phyloP scores from a whole-genome alignment of 2,329 filamentous ascomycete species.

The Penicillium sp. region DNA sequence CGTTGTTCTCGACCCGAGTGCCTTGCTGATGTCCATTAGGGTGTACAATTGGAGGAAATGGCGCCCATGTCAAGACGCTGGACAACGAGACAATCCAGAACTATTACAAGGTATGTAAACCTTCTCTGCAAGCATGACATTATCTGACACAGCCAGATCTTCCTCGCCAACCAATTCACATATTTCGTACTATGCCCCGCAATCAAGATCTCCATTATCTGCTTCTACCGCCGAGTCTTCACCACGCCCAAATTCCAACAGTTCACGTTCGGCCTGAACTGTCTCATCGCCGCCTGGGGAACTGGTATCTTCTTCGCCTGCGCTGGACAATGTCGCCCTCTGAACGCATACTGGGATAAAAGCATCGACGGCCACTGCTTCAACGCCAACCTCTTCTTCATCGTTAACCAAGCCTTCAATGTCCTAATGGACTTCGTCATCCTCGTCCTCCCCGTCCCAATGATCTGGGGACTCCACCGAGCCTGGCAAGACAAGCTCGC shows the following conservation, averaged over 20 bases:
- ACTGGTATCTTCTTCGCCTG: constrained; percentile 33
- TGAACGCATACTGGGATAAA: constrained; percentile 33
- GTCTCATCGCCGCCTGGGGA: constrained; percentile 31
- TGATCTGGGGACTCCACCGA: constrained; percentile 37
- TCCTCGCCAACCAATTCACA: constrained; percentile 37
- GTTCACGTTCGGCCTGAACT: constrained; percentile 27
- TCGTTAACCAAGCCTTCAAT: constrained; percentile 37
- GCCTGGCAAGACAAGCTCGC: constrained; percentile 38
- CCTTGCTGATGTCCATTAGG: constrained; percentile 16
- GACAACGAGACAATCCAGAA: constrained; percentile 25
- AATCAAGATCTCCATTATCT: constrained; percentile 37
- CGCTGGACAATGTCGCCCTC: constrained; percentile 32
- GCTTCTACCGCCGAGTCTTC: constrained; percentile 38
- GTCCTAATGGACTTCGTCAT: constrained; percentile 36
- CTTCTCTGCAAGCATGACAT: background rate
- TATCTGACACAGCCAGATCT: constrained; percentile 24
- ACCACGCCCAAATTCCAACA: constrained; percentile 30
- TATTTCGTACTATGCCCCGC: constrained; percentile 34
- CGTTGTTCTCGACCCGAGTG: background rate
- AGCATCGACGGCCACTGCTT: constrained; percentile 29
- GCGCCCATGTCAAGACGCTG: constrained; percentile 23
- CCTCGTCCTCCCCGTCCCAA: constrained; percentile 31
- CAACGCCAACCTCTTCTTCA: constrained; percentile 29
- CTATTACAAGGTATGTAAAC: constrained; percentile 30
- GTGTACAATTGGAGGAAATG: constrained; percentile 35